Evolutionary conservation across 176 grass and related monocot species (phyloP), one percentile per base, ranked within the genome.

Genomic region (Metroxylon sagu): DNA sequence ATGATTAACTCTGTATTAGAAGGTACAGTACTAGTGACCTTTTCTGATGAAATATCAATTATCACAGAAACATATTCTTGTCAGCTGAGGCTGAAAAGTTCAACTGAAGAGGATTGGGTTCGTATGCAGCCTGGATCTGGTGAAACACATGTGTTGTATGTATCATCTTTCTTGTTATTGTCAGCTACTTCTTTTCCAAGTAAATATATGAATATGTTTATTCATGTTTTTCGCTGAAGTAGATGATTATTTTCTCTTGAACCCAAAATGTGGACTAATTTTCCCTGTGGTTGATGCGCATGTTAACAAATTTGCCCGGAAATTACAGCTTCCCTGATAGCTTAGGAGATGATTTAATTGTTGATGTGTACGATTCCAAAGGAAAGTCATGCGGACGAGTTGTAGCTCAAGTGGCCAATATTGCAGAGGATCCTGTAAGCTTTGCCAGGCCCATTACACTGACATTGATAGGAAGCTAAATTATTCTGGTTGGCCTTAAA

Each of bases 321-420:
- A 61, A 69, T 93, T 81, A 77, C 93, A 98, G 93, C 81, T 98
- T 98, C 74, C 93, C 93, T 61, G 88, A 98, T 83, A 98, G 88
- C 76, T 71, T 98, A 64, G 93, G 93, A 53, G 93, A 98, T 76
- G 93, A 98, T 79, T 77, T 98, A 61, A 89, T 88, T 25, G 76
- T 98, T 23, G 88, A 98, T 65, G 65, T 98, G n/a, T 88, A 78
- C 71, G 93, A 98, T 89, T 89, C 93, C 56, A 88, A 92, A 69
- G 87, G 81, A 62, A 76, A 80, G 50, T 68, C 76, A 8, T 89
- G 88, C 80, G 93, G 93, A 1, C 87, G 84, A 71, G 93, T 98
- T 66, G 62, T 88, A 65, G 84, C 75, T 68, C 93, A 98, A 85
- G 88, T 98, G 66, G 93, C 84, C 67, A 92, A 70, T 23, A 85